A percentile compares a stretch with the other conserved stretches of the same genome.
These are phyloP conservation scores for Truncatella angustata DNA, from an alignment of 2,329 filamentous ascomycete species.

Conservation along the genomic window DNA sequence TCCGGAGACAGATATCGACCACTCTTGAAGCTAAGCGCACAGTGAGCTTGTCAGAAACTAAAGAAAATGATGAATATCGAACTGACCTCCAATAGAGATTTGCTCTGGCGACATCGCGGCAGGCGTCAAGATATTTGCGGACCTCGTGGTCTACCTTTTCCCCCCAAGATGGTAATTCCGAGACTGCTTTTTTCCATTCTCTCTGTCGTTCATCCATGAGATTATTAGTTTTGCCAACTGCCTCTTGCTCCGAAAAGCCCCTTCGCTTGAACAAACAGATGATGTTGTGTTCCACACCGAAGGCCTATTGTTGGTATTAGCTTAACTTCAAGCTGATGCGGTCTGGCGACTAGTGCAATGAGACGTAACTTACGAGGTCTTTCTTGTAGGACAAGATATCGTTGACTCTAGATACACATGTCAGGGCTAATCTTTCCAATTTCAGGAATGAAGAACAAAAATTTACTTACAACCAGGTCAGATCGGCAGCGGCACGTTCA, in stretches of 20 bases:
- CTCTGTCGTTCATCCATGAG: neutral
- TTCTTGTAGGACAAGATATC: slow-evolving; percentile 4
- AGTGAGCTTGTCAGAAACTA: no score
- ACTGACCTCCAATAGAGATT: neutral
- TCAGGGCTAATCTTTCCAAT: no score
- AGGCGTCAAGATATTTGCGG: neutral
- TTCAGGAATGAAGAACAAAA: no score
- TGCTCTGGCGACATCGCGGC: neutral
- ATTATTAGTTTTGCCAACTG: neutral
- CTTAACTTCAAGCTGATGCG: no score
- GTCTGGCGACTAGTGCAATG: no score
- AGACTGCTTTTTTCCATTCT: neutral
- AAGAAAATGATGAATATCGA: no score
- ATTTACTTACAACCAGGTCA: neutral
- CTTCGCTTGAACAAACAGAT: neutral
- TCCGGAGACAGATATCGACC: no score
- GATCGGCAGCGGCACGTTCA: neutral
- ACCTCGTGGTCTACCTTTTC: neutral
- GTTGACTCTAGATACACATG: neutral
- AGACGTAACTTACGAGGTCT: neutral
- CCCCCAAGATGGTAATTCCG: neutral
- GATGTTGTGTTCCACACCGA: slow-evolving; percentile 2
- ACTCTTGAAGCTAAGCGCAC: no score
- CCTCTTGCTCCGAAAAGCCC: neutral
- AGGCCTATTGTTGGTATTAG: neutral